Evolutionary conservation across 176 grass and related monocot genomes (phyloP), one percentile per base, ranked within the genome.

Genomic region (Oryza coarctata): DNA sequence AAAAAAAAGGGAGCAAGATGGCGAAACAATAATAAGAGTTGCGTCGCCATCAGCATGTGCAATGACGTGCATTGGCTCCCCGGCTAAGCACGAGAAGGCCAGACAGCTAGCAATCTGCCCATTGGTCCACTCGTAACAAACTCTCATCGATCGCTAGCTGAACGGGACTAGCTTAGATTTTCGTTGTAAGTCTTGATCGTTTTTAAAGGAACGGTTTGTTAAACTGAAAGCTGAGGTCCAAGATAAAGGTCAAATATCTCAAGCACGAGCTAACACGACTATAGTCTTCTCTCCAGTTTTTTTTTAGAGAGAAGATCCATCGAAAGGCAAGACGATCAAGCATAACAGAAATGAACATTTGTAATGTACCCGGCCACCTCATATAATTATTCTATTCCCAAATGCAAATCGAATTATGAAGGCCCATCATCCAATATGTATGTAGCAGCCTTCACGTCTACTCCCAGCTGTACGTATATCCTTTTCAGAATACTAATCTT

Each of bases 11-110:
- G 32, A 22, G 14, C 22, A 75, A 38, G n/a, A 55, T 39, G 38
- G 39, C 40, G 12, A 49, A 31, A 49, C 27, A 12, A 33, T 45
- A 18, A 39, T 8, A 66, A 26, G 49, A 50, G 50, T 20, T 9
- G 58, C 39, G 63, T 68, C 62, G n/a, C 1, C 71, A 11, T 66
- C 43, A 3, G 26, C 82, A 77, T 61, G 82, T 84, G 82, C 2
- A 29, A n/a, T 81, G 79, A 76, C 63, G 81, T 83, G 71, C 30
- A 43, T 12, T 1, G 79, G 47, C 58, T 25, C n/a, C 6, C 31
- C 14, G 9, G 12, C 7, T 63, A 23, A 79, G 44, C 47, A 55
- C 20, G 2, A 9, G 50, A 15, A 55, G 20, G 50, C 50, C 50
- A 55, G 50, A 18, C n/a, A 55, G 50, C 63, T 28, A 22, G 60